Conservation (phyloP, 1,284 basidiomycete species). For the Trametes hirsuta region DNA sequence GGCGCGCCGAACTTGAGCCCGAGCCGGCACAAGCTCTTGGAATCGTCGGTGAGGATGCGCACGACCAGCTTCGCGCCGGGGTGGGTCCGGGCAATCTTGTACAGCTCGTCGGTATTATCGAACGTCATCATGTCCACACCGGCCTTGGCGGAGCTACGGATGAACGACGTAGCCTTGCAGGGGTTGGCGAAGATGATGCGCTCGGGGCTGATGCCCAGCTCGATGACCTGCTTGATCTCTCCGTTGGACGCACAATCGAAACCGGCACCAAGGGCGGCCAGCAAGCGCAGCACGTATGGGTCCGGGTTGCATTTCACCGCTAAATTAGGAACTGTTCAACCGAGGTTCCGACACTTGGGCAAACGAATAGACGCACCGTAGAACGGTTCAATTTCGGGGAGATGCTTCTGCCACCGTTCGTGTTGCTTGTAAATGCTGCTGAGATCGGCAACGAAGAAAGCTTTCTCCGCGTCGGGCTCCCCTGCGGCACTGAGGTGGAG, state of each 20-base stretch:
- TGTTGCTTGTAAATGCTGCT: conserved; percentile 89
- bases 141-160: conserved; percentile 79
- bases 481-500: conserved; percentile 51
- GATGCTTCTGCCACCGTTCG: conserved; percentile 78
- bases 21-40: conserved; percentile 91
- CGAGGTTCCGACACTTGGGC: conserved; percentile 14
- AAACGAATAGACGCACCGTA: conserved; percentile 64
- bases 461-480: conserved; percentile 82
- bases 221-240: conserved; percentile 87
- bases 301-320: conserved; percentile 99
- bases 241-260: conserved; percentile 99
- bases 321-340: conserved; percentile 35
- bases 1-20: conserved; percentile 98
- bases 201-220: conserved; percentile 71
- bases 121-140: conserved; percentile 97
- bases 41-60: conserved; percentile 97
- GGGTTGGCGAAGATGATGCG: conserved; percentile 99
- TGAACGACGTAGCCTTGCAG: conserved; percentile 95
- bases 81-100: conserved; percentile 89
- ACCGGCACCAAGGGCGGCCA: conserved; percentile 87
- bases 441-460: conserved; percentile 96
- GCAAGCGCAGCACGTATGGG: conserved; percentile 88
- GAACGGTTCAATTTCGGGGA: conserved; percentile 91
- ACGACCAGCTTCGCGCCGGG: conserved; percentile 88
- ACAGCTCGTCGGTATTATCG: conserved; percentile 97